Evolutionary conservation across 257 asterid genomes (phyloP).

Genomic region (Przewalskia tangutica): DNA sequence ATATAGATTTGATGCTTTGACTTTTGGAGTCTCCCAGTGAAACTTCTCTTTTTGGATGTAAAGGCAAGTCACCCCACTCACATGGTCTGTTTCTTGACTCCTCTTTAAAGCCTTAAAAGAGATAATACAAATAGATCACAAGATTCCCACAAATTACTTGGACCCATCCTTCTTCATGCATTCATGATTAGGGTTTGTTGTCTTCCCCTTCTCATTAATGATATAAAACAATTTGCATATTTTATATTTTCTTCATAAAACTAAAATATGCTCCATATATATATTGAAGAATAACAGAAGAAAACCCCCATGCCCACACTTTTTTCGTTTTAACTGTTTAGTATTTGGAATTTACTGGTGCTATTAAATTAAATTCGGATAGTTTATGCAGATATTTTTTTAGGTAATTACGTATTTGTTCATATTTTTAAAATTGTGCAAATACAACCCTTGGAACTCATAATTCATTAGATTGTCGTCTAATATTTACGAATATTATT

Average conservation of each 20-base stretch:
- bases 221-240: neutral
- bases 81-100: slow-evolving; percentile 57
- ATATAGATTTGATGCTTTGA: slow-evolving; percentile 61
- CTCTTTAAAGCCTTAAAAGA: neutral
- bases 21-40: slow-evolving; percentile 54
- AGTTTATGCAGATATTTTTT: neutral
- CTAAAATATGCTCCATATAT: neutral
- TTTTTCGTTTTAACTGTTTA: neutral
- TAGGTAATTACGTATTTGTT: neutral
- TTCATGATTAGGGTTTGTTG: slow-evolving; percentile 63
- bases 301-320: neutral
- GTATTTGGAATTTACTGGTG: no score
- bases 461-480: no score
- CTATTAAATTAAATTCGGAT: no score
- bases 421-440: neutral
- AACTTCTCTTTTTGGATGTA: slow-evolving; percentile 86
- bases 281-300: neutral
- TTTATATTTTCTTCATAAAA: neutral
- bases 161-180: slow-evolving; percentile 45
- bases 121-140: slow-evolving; percentile 14
- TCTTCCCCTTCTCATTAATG: neutral
- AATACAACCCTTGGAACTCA: neutral
- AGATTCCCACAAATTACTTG: slow-evolving; percentile 42
- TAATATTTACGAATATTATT: no score
- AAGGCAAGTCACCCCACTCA: slow-evolving; percentile 74